A percentile compares a stretch with the other conserved stretches of the same genome.
Evolutionary conservation across 495 filamentous ascomycete genomes (phyloP).

Genomic region (Podospora didyma): DNA sequence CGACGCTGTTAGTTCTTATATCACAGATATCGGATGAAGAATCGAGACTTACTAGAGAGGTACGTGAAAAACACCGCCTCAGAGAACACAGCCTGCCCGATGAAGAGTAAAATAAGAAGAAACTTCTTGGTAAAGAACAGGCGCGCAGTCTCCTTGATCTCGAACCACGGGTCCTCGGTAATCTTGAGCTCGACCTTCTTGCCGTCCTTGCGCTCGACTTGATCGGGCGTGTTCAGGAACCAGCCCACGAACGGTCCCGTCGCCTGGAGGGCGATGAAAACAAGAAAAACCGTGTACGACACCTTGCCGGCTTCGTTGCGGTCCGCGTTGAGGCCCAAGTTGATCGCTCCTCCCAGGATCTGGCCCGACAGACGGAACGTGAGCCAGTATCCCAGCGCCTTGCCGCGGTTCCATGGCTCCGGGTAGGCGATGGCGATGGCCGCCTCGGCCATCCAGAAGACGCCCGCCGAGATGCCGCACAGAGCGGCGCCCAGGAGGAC

Average conservation of each 20-base stretch:
- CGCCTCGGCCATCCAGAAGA: constrained; percentile 66
- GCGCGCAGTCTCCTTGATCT: constrained; percentile 48
- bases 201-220: constrained; percentile 56
- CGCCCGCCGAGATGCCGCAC: constrained; percentile 60
- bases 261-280: constrained; percentile 61
- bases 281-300: constrained; percentile 55
- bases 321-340: constrained; percentile 56
- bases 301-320: constrained; percentile 53
- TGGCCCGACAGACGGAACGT: constrained; percentile 58
- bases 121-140: constrained; percentile 52
- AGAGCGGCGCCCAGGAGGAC: constrained; percentile 59
- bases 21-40: not conserved
- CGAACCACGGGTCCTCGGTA: constrained; percentile 39
- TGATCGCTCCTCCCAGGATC: constrained; percentile 61
- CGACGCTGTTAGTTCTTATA: not conserved
- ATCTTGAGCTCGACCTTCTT: constrained; percentile 49
- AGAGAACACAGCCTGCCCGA: constrained; percentile 57
- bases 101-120: constrained; percentile 54
- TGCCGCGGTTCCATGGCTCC: constrained; percentile 57
- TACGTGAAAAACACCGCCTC: constrained; percentile 64
- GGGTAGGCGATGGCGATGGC: constrained; percentile 64
- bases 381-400: constrained; percentile 59
- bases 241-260: constrained; percentile 52
- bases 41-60: constrained; percentile 27
- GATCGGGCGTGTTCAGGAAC: constrained; percentile 46